These are phyloP conservation scores for Pelargonium nanum DNA, from an alignment of 345 rosid species.

Conservation along the genomic window DNA sequence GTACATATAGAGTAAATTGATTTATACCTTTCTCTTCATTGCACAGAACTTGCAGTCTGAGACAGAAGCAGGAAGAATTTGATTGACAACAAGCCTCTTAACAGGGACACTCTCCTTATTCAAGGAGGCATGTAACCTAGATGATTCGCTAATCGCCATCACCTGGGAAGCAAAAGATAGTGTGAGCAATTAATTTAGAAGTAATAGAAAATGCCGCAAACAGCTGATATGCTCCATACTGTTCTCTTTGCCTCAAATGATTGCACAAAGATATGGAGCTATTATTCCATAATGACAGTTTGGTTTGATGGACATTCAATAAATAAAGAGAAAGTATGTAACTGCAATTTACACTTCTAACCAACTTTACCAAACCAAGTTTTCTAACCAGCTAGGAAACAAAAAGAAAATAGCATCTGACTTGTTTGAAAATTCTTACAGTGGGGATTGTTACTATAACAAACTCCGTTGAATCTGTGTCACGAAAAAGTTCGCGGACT, in stretches of 20 bases:
- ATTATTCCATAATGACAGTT: too few relatives aligned
- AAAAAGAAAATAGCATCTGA: too few relatives aligned
- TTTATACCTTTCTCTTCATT: constrained; percentile 81
- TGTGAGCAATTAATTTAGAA: constrained; percentile 3
- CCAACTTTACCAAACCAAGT: too few relatives aligned
- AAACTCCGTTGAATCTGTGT: constrained; percentile 81
- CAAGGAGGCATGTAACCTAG: constrained; percentile 69
- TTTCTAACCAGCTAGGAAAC: too few relatives aligned
- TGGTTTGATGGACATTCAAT: too few relatives aligned
- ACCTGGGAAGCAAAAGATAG: constrained; percentile 35
- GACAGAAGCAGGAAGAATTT: constrained; percentile 79
- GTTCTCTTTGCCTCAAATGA: too few relatives aligned
- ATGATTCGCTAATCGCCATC: constrained; percentile 91
- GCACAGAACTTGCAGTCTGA: constrained; percentile 97
- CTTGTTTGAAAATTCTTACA: constrained; percentile 29
- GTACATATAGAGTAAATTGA: background rate
- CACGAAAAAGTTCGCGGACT: constrained; percentile 93
- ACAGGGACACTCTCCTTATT: constrained; percentile 87
- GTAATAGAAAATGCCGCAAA: background rate
- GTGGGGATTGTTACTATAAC: constrained; percentile 94
- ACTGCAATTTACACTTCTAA: too few relatives aligned
- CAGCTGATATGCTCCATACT: too few relatives aligned
- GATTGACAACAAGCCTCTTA: constrained; percentile 80
- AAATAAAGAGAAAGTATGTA: too few relatives aligned
- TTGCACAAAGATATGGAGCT: too few relatives aligned